phyloP scores from a whole-genome alignment of 352 stramenopile genomes.

The Albugo laibachii region DNA sequence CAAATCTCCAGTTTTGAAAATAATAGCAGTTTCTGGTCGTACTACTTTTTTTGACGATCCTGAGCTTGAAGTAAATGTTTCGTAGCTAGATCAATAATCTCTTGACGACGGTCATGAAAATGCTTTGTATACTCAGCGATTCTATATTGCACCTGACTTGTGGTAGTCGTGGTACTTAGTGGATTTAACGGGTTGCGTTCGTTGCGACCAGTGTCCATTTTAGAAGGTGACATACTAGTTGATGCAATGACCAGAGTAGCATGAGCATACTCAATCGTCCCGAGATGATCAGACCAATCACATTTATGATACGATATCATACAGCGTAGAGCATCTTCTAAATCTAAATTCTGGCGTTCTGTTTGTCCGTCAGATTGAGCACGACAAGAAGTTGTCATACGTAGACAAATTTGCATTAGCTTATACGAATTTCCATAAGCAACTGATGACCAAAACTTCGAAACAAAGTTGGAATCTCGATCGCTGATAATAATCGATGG shows the following conservation, averaged over 20 bases:
- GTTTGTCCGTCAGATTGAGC: constrained; percentile 8
- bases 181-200: no score
- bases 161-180: no score
- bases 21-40: not conserved
- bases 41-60: not conserved
- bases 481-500: constrained; percentile 2
- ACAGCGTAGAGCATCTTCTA: constrained; percentile 6
- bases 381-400: constrained; percentile 2
- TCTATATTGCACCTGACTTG: not conserved
- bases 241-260: constrained; percentile 3
- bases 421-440: no score
- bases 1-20: not conserved
- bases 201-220: constrained; percentile 5
- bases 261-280: constrained; percentile 7
- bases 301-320: constrained; percentile 8
- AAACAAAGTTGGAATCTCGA: constrained; percentile 6
- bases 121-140: not conserved
- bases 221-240: constrained; percentile 2
- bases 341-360: constrained; percentile 5
- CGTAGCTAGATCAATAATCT: not conserved
- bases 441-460: constrained; percentile 1
- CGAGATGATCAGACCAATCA: constrained; percentile 3
- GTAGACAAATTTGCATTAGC: constrained; percentile 2
- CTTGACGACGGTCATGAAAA: not conserved
- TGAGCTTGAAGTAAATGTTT: not conserved